A percentile compares a stretch with the other conserved stretches of the same genome.
phyloP scores from a whole-genome alignment of 2,329 filamentous ascomycete species.

The Dactylellina leptospora region DNA sequence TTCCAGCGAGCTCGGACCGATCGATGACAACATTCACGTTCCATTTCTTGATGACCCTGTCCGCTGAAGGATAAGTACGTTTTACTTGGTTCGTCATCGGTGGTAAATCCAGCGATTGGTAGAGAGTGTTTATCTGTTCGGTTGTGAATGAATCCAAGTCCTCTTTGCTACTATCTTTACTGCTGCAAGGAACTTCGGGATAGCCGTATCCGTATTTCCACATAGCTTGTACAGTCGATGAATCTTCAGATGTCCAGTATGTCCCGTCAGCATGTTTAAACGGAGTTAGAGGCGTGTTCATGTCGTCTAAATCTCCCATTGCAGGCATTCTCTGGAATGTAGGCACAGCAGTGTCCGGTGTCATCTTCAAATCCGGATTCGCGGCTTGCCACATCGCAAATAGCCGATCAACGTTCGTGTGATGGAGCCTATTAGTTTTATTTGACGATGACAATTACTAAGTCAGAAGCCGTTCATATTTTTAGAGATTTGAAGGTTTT shows the following conservation, averaged over 20 bases:
- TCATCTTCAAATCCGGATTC: conserved; percentile 46
- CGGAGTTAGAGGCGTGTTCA: conserved; percentile 54
- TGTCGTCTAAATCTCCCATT: conserved; percentile 22
- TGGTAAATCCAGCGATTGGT: conserved; percentile 15
- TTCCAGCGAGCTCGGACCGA: conserved; percentile 49
- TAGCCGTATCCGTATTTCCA: conserved; percentile 55
- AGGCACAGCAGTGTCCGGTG: conserved; percentile 19
- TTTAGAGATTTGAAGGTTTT: no score
- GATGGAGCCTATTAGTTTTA: conserved; percentile 53
- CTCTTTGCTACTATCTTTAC: not conserved
- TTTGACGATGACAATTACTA: no score
- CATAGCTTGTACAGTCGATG: conserved; percentile 40
- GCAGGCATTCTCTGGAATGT: conserved; percentile 47
- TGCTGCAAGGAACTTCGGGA: conserved; percentile 54
- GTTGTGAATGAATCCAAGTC: conserved; percentile 50
- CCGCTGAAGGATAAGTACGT: not conserved
- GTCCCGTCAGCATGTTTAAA: conserved; percentile 51
- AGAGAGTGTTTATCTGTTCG: conserved; percentile 50
- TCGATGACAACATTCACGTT: conserved; percentile 53
- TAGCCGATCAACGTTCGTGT: conserved; percentile 56
- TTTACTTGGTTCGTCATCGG: not conserved
- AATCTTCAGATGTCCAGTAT: conserved; percentile 54
- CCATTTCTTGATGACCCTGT: conserved; percentile 49
- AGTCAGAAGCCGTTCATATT: no score
- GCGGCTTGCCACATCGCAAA: conserved; percentile 57